Evolutionary conservation across 2,329 filamentous ascomycete genomes (phyloP).

Genomic region (Fusarium protoensiforme): DNA sequence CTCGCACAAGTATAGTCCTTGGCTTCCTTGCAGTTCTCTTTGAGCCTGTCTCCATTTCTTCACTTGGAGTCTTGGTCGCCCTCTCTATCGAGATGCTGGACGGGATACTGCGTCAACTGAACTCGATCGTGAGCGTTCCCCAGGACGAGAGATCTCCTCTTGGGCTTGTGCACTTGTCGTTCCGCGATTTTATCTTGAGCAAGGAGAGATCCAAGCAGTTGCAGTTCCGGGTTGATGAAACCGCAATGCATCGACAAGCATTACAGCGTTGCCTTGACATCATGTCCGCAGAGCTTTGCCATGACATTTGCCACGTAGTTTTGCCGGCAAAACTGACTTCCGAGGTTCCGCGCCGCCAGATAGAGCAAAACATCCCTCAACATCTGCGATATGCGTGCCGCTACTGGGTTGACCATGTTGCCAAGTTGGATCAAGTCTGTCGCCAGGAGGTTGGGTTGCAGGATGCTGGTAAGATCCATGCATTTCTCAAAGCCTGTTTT

Average conservation of each 20-base stretch:
- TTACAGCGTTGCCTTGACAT: neutral
- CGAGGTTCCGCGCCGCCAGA: neutral
- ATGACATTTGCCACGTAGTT: neutral
- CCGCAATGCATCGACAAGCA: neutral
- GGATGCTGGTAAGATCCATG: conserved; percentile 1
- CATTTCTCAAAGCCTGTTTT: neutral
- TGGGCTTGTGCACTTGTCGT: conserved; percentile 2
- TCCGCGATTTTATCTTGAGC: conserved; percentile 11
- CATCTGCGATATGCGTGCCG: conserved; percentile 1
- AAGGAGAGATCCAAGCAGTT: neutral
- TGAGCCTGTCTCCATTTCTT: neutral
- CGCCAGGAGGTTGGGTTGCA: neutral
- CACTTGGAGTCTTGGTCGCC: neutral
- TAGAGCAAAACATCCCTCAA: neutral
- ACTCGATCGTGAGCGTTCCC: neutral
- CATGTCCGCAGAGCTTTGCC: neutral
- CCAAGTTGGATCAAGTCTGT: neutral
- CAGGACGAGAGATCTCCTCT: neutral
- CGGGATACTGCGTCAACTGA: neutral
- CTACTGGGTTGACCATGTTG: conserved; percentile 16
- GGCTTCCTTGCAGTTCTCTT: conserved; percentile 1
- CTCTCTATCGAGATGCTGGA: neutral
- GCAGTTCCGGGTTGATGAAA: neutral
- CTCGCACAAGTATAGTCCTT: neutral
- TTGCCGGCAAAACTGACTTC: neutral